phyloP scores from a whole-genome alignment of 768 basidiomycete genomes.

The Ramaria sp. region DNA sequence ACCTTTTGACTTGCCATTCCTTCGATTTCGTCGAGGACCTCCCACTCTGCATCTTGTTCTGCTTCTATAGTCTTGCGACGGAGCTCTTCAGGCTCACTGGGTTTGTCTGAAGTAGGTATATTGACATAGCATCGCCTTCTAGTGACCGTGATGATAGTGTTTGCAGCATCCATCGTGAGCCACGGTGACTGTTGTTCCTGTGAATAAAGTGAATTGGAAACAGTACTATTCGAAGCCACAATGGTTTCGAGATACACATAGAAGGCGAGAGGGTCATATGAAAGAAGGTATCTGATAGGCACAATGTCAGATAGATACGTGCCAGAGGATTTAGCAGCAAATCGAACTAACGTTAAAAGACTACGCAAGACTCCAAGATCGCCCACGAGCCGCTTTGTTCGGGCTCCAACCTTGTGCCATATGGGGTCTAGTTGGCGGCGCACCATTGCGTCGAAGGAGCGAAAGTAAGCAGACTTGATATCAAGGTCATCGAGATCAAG shows the following conservation, averaged over 20 bases:
- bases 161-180: constrained; percentile 89
- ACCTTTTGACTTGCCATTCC: constrained; percentile 16
- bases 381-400: constrained; percentile 81
- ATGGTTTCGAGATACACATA: constrained; percentile 87
- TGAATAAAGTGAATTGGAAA: constrained; percentile 32
- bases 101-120: constrained; percentile 14
- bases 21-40: constrained; percentile 53
- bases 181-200: constrained; percentile 71
- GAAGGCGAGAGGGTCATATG: constrained; percentile 86
- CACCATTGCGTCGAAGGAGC: constrained; percentile 82
- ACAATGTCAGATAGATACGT: not conserved
- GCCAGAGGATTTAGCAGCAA: not conserved
- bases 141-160: constrained; percentile 72
- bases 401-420: constrained; percentile 94
- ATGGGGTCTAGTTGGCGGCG: constrained; percentile 83
- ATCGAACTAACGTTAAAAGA: constrained; percentile 54
- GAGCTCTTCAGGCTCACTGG: constrained; percentile 15
- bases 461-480: constrained; percentile 89
- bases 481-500: constrained; percentile 90
- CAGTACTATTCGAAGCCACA: constrained; percentile 47
- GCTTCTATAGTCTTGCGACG: constrained; percentile 31
- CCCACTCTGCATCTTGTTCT: constrained; percentile 61
- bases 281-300: constrained; percentile 59
- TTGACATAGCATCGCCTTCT: constrained; percentile 72
- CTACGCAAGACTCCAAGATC: constrained; percentile 81